phyloP scores from a whole-genome alignment of 202 grass and related monocot species.

The Hordeum pubiflorum region DNA sequence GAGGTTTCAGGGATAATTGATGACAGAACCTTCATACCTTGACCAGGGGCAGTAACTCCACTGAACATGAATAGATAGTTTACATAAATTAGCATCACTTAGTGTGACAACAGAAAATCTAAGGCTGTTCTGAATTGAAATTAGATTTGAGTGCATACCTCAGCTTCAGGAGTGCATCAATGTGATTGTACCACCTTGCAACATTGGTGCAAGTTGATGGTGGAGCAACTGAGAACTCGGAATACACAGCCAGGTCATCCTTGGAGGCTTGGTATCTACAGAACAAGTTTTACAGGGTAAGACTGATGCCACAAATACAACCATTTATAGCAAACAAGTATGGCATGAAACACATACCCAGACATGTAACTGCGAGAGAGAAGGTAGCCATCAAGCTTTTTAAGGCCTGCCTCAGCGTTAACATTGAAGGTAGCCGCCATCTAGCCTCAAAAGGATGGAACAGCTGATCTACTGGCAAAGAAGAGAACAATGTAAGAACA shows the following conservation, averaged over 20 bases:
- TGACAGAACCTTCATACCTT: constrained; percentile 70
- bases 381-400: constrained; percentile 79
- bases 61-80: constrained; percentile 29
- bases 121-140: background rate
- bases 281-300: background rate
- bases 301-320: background rate
- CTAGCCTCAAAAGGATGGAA: constrained; percentile 21
- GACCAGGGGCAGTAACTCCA: constrained; percentile 57
- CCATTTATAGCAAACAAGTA: background rate
- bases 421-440: constrained; percentile 71
- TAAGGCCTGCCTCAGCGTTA: constrained; percentile 53
- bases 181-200: constrained; percentile 78
- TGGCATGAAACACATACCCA: constrained; percentile 32
- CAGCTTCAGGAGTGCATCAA: constrained; percentile 77
- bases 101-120: background rate
- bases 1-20: constrained; percentile 40
- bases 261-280: constrained; percentile 90
- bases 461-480: background rate
- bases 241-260: constrained; percentile 79
- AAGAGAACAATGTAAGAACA: background rate
- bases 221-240: constrained; percentile 38
- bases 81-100: background rate
- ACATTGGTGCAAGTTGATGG: constrained; percentile 59
- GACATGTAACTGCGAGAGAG: constrained; percentile 80
- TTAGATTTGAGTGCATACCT: constrained; percentile 27